Conservation (phyloP, 176 grass and related monocot species). For the Elymus sibiricus region DNA sequence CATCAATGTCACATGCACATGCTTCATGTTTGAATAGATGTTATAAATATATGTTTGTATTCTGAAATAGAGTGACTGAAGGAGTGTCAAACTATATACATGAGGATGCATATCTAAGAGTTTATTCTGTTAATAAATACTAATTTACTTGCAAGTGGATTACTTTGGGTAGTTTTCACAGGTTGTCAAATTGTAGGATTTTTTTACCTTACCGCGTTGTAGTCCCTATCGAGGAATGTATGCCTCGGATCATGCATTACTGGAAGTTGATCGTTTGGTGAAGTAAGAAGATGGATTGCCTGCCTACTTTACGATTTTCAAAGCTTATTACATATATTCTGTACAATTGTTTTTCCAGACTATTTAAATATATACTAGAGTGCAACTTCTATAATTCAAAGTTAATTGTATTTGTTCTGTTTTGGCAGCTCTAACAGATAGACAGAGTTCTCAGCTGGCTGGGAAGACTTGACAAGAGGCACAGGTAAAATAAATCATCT, state of each 20-base stretch:
- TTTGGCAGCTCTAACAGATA: too few species aligned
- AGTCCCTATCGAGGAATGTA: not conserved
- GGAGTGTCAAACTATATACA: not conserved
- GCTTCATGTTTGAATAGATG: not conserved
- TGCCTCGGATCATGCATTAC: not conserved
- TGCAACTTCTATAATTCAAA: too few species aligned
- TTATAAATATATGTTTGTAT: not conserved
- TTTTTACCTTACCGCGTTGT: not conserved
- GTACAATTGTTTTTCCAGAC: too few species aligned
- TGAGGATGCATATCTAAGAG: not conserved
- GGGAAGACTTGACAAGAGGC: too few species aligned
- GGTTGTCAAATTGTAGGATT: conserved; percentile 2
- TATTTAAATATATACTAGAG: too few species aligned
- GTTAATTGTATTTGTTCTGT: too few species aligned
- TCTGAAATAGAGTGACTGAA: not conserved
- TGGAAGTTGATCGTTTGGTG: not conserved
- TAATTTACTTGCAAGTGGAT: not conserved
- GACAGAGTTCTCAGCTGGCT: too few species aligned
- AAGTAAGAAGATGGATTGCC: not conserved
- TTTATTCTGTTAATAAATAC: not conserved
- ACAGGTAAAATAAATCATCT: too few species aligned
- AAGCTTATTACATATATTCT: too few species aligned
- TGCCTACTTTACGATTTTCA: too few species aligned
- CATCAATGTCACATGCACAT: not conserved
- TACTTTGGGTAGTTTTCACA: not conserved